Evolutionary conservation across 2,329 filamentous ascomycete genomes (phyloP).

Genomic region (Lachnellula arida): DNA sequence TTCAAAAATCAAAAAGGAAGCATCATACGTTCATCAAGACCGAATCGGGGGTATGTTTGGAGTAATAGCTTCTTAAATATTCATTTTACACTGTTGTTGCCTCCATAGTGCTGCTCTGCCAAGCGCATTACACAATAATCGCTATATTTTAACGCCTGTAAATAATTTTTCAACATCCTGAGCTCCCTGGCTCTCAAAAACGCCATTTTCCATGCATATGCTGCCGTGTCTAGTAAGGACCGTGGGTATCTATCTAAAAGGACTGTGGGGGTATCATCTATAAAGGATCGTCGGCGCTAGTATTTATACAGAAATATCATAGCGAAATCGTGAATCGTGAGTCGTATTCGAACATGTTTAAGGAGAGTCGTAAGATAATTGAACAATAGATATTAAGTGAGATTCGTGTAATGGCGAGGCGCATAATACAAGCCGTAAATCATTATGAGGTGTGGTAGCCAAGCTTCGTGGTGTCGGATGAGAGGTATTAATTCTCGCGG

Average conservation of each 20-base stretch:
- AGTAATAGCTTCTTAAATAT: neutral
- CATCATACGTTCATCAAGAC: neutral
- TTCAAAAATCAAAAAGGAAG: too few species aligned
- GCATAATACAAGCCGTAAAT: constrained; percentile 15
- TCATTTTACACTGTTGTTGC: constrained; percentile 5
- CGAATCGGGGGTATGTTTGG: too few species aligned
- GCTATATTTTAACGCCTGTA: constrained; percentile 9
- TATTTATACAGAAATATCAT: constrained; percentile 32
- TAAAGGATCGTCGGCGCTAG: constrained; percentile 22
- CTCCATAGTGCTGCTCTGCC: neutral
- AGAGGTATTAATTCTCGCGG: constrained; percentile 27
- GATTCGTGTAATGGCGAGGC: constrained; percentile 17
- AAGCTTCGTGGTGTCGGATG: neutral
- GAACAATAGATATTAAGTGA: constrained; percentile 19
- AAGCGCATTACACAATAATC: constrained; percentile 6
- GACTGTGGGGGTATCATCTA: constrained; percentile 22
- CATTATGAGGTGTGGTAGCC: constrained; percentile 7
- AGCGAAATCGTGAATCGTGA: constrained; percentile 29
- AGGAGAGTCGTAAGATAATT: constrained; percentile 21
- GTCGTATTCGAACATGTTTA: constrained; percentile 18
- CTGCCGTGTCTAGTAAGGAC: constrained; percentile 17
- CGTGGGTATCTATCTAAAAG: constrained; percentile 22
- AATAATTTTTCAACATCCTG: constrained; percentile 11
- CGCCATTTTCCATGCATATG: constrained; percentile 27
- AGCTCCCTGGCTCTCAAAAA: constrained; percentile 13